Base-by-base conservation (phyloP, 2,329 filamentous ascomycete species). In the Claviceps digitariae region DNA sequence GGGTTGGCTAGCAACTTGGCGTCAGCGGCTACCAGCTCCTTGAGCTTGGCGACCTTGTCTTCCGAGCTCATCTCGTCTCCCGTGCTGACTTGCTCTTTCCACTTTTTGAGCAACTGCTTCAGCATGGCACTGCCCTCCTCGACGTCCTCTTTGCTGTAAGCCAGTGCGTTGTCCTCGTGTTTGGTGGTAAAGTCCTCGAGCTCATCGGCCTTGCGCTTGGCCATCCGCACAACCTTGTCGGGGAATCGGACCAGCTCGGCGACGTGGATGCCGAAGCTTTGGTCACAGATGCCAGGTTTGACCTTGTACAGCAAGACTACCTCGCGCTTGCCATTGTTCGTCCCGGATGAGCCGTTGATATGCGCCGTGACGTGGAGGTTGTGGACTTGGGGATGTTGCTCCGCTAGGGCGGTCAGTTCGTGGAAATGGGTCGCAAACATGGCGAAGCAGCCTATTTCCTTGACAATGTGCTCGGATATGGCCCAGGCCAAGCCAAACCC, bases 401-500 rank as follows among this genome's bases (percentile, higher is more conserved):
- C 88, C 3, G 85, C 87, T 25, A 98, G 75, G 1, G 91, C 90
- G 0, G 93, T 98, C 50, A 98, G 76, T 68, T 98, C 93, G 72
- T 98, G 94, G 73, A 98, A 98, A 67, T 98, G 93, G 1, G 93
- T 98, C 5, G 94, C 93, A 65, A 98, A 98, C 69, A 96, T 83
- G 54, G 89, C 87, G 63, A 89, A 96, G 61, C 90, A 95, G 52
- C 89, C 86, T 56, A 98, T 97, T 65, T 97, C 90, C 55, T 86
- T 89, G 64, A 98, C 79, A 58, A 98, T 97, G 69, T 98, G 90
- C 70, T 98, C 93, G 0, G 89, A 95, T 57, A 98, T 98, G 50
- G 93, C 93, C 93, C 93, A 98, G 0, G 94, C 93, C n/a, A 98
- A 81, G 40, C 94, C 93, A 62, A 98, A 98, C 9, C 93, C 93